Conservation (phyloP, 1,284 basidiomycete genomes). For the Boletellus dicymbophilus region DNA sequence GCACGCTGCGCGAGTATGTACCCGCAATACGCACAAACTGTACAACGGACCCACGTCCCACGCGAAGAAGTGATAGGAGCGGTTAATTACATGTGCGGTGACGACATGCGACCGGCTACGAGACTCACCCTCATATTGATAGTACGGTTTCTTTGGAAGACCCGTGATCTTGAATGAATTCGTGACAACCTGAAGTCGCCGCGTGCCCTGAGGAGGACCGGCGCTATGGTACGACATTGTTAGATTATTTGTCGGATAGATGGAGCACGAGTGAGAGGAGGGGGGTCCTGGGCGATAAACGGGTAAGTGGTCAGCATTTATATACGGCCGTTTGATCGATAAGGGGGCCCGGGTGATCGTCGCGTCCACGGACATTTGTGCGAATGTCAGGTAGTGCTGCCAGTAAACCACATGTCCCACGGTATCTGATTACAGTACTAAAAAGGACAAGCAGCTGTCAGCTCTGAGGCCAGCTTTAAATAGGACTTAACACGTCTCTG, state of each 20-base stretch:
- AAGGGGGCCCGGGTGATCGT: conserved; percentile 16
- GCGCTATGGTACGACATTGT: conserved; percentile 23
- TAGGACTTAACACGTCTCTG: background rate
- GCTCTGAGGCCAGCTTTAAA: conserved; percentile 1
- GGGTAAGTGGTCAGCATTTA: background rate
- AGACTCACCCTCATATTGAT: conserved; percentile 42
- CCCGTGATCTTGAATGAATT: conserved; percentile 31
- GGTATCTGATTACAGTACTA: background rate
- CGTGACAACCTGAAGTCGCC: conserved; percentile 18
- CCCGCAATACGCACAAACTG: conserved; percentile 28
- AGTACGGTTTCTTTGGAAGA: conserved; percentile 31
- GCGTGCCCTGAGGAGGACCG: conserved; percentile 11
- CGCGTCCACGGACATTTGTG: background rate
- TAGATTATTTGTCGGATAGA: conserved; percentile 17
- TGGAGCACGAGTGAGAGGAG: background rate
- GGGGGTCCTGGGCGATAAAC: background rate
- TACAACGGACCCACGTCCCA: background rate
- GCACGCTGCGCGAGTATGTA: conserved; percentile 4
- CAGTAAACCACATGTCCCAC: background rate
- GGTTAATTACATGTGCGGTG: conserved; percentile 1
- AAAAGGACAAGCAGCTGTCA: conserved; percentile 4
- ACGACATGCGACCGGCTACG: background rate
- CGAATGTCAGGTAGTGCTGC: no score
- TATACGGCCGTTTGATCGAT: conserved; percentile 23
- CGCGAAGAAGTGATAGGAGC: conserved; percentile 3